phyloP scores from a whole-genome alignment of 2,329 filamentous ascomycete species.

The Pochonia chlamydosporia region DNA sequence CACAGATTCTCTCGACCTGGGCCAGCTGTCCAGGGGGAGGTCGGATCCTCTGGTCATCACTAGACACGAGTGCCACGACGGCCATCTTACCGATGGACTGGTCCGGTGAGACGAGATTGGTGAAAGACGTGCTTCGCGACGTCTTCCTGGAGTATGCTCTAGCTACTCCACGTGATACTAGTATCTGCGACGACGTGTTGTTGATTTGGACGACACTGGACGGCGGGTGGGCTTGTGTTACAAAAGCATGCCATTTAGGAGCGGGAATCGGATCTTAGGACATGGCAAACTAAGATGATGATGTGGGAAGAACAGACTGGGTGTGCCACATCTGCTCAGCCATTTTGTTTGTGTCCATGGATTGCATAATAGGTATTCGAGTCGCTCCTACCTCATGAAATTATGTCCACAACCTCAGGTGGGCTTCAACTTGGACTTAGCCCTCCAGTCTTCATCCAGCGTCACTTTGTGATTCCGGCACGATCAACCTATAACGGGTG shows the following conservation, averaged over 20 bases:
- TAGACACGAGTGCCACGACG: slow-evolving; percentile 11
- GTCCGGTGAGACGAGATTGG: slow-evolving; percentile 1
- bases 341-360: background rate
- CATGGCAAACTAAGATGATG: background rate
- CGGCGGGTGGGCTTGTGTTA: background rate
- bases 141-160: slow-evolving; percentile 11
- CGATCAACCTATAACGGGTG: too few relatives aligned
- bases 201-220: background rate
- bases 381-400: background rate
- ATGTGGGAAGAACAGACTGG: background rate
- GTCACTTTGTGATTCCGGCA: too few relatives aligned
- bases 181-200: slow-evolving; percentile 22
- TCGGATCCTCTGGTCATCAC: slow-evolving; percentile 9
- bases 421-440: too few relatives aligned
- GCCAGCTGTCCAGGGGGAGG: slow-evolving; percentile 10
- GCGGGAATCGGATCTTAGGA: background rate
- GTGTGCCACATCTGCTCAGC: too few relatives aligned
- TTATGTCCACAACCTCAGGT: too few relatives aligned
- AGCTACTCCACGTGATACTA: slow-evolving; percentile 20
- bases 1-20: slow-evolving; percentile 10
- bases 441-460: too few relatives aligned
- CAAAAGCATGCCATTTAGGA: background rate
- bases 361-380: background rate
- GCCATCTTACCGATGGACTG: slow-evolving; percentile 11
- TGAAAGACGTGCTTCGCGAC: slow-evolving; percentile 8